phyloP scores from a whole-genome alignment of 2,329 filamentous ascomycete species.

The Colletotrichum echinochloae region DNA sequence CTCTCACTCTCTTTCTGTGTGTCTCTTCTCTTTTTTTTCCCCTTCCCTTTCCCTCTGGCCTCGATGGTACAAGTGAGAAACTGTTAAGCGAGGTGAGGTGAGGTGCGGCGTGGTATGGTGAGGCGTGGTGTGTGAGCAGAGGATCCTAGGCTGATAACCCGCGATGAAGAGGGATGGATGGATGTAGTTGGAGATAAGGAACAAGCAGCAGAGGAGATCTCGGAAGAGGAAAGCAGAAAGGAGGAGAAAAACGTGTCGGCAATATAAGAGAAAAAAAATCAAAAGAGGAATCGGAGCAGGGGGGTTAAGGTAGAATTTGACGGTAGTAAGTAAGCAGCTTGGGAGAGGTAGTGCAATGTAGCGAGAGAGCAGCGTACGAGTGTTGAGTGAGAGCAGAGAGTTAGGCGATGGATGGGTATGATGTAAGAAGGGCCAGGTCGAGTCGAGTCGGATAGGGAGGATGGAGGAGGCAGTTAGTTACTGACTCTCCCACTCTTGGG shows the following conservation, averaged over 20 bases:
- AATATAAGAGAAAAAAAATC: background rate
- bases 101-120: background rate
- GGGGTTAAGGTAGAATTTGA: background rate
- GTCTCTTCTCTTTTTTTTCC: background rate
- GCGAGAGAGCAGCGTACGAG: background rate
- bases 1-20: background rate
- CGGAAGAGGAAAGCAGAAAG: background rate
- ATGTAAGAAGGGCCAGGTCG: background rate
- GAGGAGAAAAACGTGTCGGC: background rate
- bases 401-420: background rate
- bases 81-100: background rate
- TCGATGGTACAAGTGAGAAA: background rate
- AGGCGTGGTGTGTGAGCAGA: background rate
- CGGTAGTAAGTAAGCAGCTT: background rate
- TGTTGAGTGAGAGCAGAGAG: background rate
- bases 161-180: background rate
- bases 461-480: background rate
- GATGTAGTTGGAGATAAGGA: slow-evolving; percentile 6
- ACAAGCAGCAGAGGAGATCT: background rate
- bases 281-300: slow-evolving; percentile 1
- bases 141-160: background rate
- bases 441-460: slow-evolving; percentile 4
- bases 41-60: background rate
- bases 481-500: background rate
- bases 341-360: background rate